Conservation (phyloP, 768 basidiomycete species). For the Krasilnikovozyma curviuscula region DNA sequence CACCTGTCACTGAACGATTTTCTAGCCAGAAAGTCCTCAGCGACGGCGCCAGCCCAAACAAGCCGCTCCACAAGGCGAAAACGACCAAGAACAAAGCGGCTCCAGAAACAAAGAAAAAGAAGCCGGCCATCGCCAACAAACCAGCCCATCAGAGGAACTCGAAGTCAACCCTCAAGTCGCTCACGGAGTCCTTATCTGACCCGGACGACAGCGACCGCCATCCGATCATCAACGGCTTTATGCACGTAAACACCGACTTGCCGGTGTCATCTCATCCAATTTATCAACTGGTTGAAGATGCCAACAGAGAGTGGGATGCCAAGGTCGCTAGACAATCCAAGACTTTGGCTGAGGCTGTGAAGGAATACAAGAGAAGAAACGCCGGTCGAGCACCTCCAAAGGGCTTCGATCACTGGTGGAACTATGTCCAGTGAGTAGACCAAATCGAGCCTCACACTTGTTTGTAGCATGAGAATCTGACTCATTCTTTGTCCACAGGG, state of each 20-base stretch:
- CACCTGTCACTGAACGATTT: too few relatives aligned
- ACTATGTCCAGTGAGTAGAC: constrained; percentile 18
- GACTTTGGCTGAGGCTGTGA: constrained; percentile 18
- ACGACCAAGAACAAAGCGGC: too few relatives aligned
- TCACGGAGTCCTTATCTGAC: too few relatives aligned
- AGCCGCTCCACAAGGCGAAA: too few relatives aligned
- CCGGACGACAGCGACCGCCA: neutral
- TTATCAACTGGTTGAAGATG: constrained; percentile 21
- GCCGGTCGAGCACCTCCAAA: constrained; percentile 17
- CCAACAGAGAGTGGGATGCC: constrained; percentile 18
- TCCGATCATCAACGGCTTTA: constrained; percentile 16
- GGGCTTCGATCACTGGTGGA: constrained; percentile 26
- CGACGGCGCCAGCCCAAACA: too few relatives aligned
- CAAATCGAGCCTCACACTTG: neutral
- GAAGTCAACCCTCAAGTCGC: too few relatives aligned
- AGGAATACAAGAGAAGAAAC: constrained; percentile 21
- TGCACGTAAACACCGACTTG: constrained; percentile 19
- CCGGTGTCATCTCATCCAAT: constrained; percentile 20
- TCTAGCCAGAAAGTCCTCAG: too few relatives aligned
- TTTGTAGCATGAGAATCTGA: neutral
- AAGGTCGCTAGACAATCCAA: constrained; percentile 18
- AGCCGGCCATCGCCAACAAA: too few relatives aligned
- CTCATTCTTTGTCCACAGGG: constrained; percentile 3
- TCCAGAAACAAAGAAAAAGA: too few relatives aligned
- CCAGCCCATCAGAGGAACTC: too few relatives aligned